A percentile compares a stretch with the other conserved stretches of the same genome.
phyloP scores from a whole-genome alignment of 768 basidiomycete species.

The Auriscalpium orientale region DNA sequence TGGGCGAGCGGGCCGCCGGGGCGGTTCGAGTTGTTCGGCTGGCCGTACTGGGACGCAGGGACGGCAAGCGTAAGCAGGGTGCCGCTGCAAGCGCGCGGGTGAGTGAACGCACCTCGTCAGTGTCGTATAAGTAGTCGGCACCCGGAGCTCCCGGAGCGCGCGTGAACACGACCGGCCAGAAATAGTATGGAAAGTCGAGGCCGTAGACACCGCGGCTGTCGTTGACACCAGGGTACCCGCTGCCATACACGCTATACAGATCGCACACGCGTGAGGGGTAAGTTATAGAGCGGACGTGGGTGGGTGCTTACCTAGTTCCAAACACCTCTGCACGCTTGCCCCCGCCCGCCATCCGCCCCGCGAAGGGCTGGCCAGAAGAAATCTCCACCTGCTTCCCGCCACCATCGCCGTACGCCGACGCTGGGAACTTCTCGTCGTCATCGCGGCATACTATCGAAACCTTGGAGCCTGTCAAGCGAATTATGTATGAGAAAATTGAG shows the following conservation, averaged over 20 bases:
- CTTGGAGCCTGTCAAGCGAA: not conserved
- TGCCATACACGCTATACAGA: constrained; percentile 18
- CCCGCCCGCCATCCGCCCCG: constrained; percentile 19
- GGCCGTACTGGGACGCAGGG: constrained; percentile 24
- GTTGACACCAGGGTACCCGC: constrained; percentile 19
- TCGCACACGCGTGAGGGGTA: not conserved
- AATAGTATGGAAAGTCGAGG: constrained; percentile 18
- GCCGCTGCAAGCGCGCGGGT: not conserved
- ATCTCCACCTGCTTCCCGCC: constrained; percentile 10
- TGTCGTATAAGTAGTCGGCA: constrained; percentile 8
- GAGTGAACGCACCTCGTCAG: constrained; percentile 10
- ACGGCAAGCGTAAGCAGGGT: not conserved
- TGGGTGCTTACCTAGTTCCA: constrained; percentile 15
- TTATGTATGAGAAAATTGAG: not conserved
- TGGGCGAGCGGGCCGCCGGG: constrained; percentile 26
- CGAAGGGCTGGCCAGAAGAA: constrained; percentile 15
- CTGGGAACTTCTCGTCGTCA: not conserved
- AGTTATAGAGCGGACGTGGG: no score
- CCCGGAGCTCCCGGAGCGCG: not conserved
- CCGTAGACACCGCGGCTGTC: constrained; percentile 11
- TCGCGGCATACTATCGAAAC: not conserved
- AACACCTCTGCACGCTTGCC: constrained; percentile 16
- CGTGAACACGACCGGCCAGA: constrained; percentile 22
- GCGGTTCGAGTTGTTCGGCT: constrained; percentile 25
- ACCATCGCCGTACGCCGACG: constrained; percentile 18